Conservation (phyloP, 495 filamentous ascomycete species). For the Neurospora pannonica region DNA sequence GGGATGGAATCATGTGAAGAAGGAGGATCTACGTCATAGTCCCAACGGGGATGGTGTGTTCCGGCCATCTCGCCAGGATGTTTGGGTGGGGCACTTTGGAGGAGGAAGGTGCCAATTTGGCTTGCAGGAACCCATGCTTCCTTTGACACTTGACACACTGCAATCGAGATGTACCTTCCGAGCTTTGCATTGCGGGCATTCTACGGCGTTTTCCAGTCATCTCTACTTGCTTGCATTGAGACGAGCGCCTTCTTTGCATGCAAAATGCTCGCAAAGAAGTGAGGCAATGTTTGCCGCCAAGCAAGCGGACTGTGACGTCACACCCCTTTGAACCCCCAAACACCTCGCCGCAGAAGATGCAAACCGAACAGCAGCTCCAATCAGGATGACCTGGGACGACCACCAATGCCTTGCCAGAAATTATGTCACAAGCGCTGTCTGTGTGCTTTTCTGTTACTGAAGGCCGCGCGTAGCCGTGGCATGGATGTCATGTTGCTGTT, state of each 20-base stretch:
- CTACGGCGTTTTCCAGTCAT: not conserved
- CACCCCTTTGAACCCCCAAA: not conserved
- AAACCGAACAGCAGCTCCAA: not conserved
- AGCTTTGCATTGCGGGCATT: not conserved
- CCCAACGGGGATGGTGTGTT: not conserved
- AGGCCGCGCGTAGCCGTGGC: not conserved
- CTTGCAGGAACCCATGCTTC: not conserved
- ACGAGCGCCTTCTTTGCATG: not conserved
- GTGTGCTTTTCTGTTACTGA: not conserved
- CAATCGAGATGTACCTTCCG: not conserved
- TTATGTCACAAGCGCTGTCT: not conserved
- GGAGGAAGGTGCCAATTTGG: not conserved
- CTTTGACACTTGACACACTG: not conserved
- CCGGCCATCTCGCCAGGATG: not conserved
- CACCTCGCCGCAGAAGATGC: not conserved
- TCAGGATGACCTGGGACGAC: not conserved
- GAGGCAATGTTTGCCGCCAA: not conserved
- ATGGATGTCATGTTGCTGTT: not conserved
- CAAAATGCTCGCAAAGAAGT: not conserved
- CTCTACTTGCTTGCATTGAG: not conserved
- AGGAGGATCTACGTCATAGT: not conserved
- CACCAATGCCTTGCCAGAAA: not conserved
- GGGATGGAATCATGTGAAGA: conserved; percentile 7
- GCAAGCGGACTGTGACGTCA: not conserved
- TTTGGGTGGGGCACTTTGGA: not conserved